Conservation (phyloP, 2,329 filamentous ascomycete genomes). For the Curvularia hawaiiensis region DNA sequence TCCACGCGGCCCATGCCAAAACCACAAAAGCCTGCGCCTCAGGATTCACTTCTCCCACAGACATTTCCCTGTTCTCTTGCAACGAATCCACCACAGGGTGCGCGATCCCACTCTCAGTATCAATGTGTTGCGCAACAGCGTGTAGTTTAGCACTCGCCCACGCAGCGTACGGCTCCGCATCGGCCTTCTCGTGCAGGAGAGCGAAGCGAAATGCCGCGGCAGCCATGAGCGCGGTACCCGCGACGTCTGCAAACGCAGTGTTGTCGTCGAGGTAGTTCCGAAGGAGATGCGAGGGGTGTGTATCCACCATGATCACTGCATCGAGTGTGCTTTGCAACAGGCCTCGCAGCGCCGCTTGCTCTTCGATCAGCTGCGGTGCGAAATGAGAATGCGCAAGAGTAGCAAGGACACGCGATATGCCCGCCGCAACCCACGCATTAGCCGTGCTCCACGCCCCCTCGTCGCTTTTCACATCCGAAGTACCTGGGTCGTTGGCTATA, state of each 20-base stretch:
- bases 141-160: slow-evolving; percentile 53
- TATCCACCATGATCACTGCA: slow-evolving; percentile 42
- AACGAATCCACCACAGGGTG: slow-evolving; percentile 52
- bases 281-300: slow-evolving; percentile 48
- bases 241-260: slow-evolving; percentile 55
- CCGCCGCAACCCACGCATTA: slow-evolving; percentile 56
- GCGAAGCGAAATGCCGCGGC: slow-evolving; percentile 55
- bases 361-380: slow-evolving; percentile 9
- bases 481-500: slow-evolving; percentile 45
- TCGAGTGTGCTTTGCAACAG: slow-evolving; percentile 48
- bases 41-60: slow-evolving; percentile 39
- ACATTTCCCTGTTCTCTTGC: slow-evolving; percentile 41
- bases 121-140: slow-evolving; percentile 45
- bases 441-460: slow-evolving; percentile 54
- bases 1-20: slow-evolving; percentile 50
- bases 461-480: slow-evolving; percentile 25
- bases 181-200: slow-evolving; percentile 11
- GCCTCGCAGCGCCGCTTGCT: slow-evolving; percentile 35
- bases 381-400: slow-evolving; percentile 45
- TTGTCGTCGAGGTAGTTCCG: slow-evolving; percentile 55
- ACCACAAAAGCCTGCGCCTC: slow-evolving; percentile 54
- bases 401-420: slow-evolving; percentile 54
- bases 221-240: slow-evolving; percentile 55
- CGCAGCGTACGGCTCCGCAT: slow-evolving; percentile 36
- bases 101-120: slow-evolving; percentile 45